Evolutionary conservation across 2,329 filamentous ascomycete species (phyloP).

Genomic region (Alternaria brassicae): DNA sequence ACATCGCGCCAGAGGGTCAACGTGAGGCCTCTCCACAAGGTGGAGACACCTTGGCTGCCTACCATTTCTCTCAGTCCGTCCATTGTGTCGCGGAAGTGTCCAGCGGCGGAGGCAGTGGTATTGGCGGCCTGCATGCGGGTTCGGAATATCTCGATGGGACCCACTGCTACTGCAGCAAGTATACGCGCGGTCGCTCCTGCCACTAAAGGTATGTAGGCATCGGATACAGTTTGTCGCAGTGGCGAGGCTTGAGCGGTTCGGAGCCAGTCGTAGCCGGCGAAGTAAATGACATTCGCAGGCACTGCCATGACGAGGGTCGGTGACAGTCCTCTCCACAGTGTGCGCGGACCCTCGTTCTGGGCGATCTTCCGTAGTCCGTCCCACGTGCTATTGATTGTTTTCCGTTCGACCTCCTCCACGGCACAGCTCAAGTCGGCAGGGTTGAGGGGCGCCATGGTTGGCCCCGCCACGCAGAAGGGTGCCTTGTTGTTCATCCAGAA

Average conservation of each 20-base stretch:
- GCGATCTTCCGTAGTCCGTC: slow-evolving; percentile 95
- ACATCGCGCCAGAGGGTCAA: slow-evolving; percentile 96
- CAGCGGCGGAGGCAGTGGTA: slow-evolving; percentile 54
- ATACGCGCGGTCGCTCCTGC: slow-evolving; percentile 81
- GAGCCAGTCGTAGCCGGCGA: slow-evolving; percentile 96
- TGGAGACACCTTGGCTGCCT: slow-evolving; percentile 73
- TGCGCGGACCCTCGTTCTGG: slow-evolving; percentile 84
- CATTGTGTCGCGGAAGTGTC: slow-evolving; percentile 81
- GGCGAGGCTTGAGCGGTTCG: slow-evolving; percentile 77
- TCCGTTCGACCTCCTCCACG: slow-evolving; percentile 83
- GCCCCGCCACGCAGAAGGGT: slow-evolving; percentile 78
- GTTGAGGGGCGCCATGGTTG: slow-evolving; percentile 54
- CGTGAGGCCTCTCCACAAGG: slow-evolving; percentile 88
- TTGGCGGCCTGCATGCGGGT: slow-evolving; percentile 86
- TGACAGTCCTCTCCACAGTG: slow-evolving; percentile 92
- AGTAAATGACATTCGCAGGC: slow-evolving; percentile 97
- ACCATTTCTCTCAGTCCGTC: slow-evolving; percentile 82
- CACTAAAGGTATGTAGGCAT: slow-evolving; percentile 78
- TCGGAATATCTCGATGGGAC: slow-evolving; percentile 91
- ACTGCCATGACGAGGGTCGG: slow-evolving; percentile 94
- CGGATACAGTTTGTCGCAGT: slow-evolving; percentile 62
- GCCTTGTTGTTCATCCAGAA: slow-evolving; percentile 92
- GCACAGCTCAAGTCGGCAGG: slow-evolving; percentile 69
- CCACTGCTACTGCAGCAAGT: slow-evolving; percentile 81
- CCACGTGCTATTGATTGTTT: slow-evolving; percentile 86